Percentiles rank a stretch among this genome's conserved stretches.
phyloP scores from a whole-genome alignment of 805 yeast genomes.

The Suhomyces vadensis region DNA sequence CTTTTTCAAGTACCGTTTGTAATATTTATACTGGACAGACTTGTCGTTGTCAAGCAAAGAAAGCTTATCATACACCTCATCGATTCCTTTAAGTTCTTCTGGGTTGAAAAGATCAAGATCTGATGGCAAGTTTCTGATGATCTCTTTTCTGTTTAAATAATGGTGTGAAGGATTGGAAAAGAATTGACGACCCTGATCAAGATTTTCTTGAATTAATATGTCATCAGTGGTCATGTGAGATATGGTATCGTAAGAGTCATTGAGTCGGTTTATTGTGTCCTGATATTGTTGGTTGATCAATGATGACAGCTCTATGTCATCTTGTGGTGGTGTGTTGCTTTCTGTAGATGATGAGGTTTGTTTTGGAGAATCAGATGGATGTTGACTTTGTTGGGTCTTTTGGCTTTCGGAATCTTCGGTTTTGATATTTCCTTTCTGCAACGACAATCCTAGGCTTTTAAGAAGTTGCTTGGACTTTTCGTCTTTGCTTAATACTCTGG shows the following conservation, averaged over 20 bases:
- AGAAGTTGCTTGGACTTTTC: slow-evolving; percentile 20
- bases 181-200: slow-evolving; percentile 38
- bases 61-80: slow-evolving; percentile 32
- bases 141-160: slow-evolving; percentile 32
- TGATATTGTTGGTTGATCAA: slow-evolving; percentile 8
- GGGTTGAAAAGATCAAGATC: slow-evolving; percentile 35
- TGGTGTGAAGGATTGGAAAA: slow-evolving; percentile 36
- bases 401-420: slow-evolving; percentile 3
- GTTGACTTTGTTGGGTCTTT: slow-evolving; percentile 4
- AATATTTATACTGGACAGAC: slow-evolving; percentile 38
- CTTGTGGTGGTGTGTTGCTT: background rate
- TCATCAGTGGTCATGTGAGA: slow-evolving; percentile 42
- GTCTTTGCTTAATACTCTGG: slow-evolving; percentile 6
- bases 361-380: background rate
- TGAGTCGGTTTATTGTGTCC: slow-evolving; percentile 15
- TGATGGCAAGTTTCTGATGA: slow-evolving; percentile 35
- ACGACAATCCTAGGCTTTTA: slow-evolving; percentile 31
- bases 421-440: slow-evolving; percentile 35
- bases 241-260: slow-evolving; percentile 28
- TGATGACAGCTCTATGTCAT: slow-evolving; percentile 1
- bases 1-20: slow-evolving; percentile 31
- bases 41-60: slow-evolving; percentile 37
- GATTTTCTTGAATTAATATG: slow-evolving; percentile 33
- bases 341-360: background rate
- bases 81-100: slow-evolving; percentile 28